These are phyloP conservation scores for Nakazawaea molendinolei DNA, from an alignment of 805 yeast genomes.

Conservation along the genomic window DNA sequence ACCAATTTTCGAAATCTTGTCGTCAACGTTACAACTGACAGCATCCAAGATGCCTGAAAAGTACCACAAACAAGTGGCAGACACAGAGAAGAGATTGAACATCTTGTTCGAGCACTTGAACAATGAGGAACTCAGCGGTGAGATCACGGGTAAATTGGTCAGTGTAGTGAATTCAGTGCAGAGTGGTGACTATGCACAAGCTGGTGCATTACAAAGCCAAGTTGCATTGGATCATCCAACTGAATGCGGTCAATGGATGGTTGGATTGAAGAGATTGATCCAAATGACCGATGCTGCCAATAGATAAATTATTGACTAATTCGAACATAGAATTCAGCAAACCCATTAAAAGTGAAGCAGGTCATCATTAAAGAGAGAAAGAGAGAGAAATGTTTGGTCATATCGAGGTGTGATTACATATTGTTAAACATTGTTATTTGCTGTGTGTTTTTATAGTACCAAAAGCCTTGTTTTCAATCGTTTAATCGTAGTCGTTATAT, in stretches of 20 bases:
- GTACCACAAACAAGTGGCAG: slow-evolving; percentile 65
- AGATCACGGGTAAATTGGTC: slow-evolving; percentile 47
- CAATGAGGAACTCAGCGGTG: slow-evolving; percentile 57
- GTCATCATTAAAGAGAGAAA: slow-evolving; percentile 1
- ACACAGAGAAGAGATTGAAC: slow-evolving; percentile 76
- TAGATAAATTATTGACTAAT: slow-evolving; percentile 3
- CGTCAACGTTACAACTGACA: slow-evolving; percentile 48
- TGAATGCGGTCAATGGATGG: slow-evolving; percentile 88
- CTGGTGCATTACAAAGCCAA: slow-evolving; percentile 47
- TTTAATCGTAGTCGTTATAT: too few species aligned
- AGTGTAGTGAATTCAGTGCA: slow-evolving; percentile 45
- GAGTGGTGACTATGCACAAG: slow-evolving; percentile 49
- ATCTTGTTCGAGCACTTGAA: slow-evolving; percentile 74
- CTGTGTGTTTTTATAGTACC: slow-evolving; percentile 3
- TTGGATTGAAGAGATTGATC: slow-evolving; percentile 83
- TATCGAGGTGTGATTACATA: too few species aligned
- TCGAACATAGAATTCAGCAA: too few species aligned
- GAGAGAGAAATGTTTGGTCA: too few species aligned
- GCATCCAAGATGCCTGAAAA: slow-evolving; percentile 72
- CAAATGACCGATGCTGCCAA: slow-evolving; percentile 53
- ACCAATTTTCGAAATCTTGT: slow-evolving; percentile 55
- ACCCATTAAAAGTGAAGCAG: background rate
- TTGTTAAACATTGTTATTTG: too few species aligned
- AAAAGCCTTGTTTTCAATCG: background rate
- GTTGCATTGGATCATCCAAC: slow-evolving; percentile 58